A percentile compares a stretch with the other conserved stretches of the same genome.
Evolutionary conservation across 129 eudicot genomes (phyloP).

Genomic region (Dittrichia graveolens): DNA sequence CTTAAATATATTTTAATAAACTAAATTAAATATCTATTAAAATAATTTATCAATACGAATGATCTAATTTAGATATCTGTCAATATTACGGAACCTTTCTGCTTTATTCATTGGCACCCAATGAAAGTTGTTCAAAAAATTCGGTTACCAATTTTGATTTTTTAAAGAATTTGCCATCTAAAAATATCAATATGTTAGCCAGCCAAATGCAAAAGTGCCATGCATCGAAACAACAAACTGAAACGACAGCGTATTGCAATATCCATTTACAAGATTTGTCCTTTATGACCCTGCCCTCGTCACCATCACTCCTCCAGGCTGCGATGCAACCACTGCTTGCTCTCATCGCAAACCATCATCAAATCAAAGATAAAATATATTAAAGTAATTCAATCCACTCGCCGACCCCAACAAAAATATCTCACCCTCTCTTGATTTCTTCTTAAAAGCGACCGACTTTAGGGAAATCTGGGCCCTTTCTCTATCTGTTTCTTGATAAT

Average conservation of each 20-base stretch:
- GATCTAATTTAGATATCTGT: no score
- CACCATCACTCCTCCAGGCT: slow-evolving; percentile 45
- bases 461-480: slow-evolving; percentile 23
- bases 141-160: no score
- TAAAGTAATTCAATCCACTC: slow-evolving; percentile 25
- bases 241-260: slow-evolving; percentile 39
- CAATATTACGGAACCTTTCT: no score
- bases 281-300: slow-evolving; percentile 28
- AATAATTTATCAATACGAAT: no score
- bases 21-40: no score
- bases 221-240: background rate
- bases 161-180: no score
- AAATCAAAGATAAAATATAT: background rate
- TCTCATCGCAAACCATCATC: background rate
- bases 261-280: slow-evolving; percentile 28
- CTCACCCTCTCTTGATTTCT: slow-evolving; percentile 18
- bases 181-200: no score
- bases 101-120: no score
- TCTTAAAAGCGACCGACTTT: slow-evolving; percentile 44
- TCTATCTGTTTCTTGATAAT: slow-evolving; percentile 19
- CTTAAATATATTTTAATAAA: no score
- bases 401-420: slow-evolving; percentile 44
- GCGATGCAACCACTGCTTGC: slow-evolving; percentile 25
- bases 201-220: no score
- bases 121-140: no score